phyloP scores from a whole-genome alignment of 768 basidiomycete genomes.

The Pulveroboletus sp. region DNA sequence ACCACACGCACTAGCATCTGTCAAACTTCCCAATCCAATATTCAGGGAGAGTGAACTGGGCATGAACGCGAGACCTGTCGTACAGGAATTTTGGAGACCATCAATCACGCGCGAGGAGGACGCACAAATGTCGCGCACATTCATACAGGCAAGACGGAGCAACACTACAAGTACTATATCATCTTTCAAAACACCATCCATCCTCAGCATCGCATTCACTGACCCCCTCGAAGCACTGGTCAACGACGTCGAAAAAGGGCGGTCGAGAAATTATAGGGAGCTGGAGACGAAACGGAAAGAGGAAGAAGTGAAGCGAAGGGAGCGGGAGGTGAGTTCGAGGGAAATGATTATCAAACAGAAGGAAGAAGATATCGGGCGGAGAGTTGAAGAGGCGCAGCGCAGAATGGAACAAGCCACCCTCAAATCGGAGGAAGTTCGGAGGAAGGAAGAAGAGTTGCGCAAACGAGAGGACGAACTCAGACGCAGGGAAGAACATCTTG shows the following conservation, averaged over 20 bases:
- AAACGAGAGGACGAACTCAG: conserved; percentile 26
- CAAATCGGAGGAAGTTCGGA: conserved; percentile 20
- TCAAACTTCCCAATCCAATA: conserved; percentile 20
- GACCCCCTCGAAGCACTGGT: conserved; percentile 18
- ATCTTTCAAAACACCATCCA: conserved; percentile 39
- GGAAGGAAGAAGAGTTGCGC: conserved; percentile 24
- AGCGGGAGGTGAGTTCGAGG: conserved; percentile 26
- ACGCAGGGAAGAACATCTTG: conserved; percentile 30
- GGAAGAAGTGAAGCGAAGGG: conserved; percentile 18
- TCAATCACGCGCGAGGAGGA: conserved; percentile 44
- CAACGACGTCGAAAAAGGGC: conserved; percentile 23
- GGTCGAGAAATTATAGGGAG: conserved; percentile 23
- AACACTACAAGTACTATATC: conserved; percentile 49
- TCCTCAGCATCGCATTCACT: conserved; percentile 27
- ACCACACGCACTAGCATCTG: conserved; percentile 10
- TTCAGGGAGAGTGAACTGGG: conserved; percentile 31
- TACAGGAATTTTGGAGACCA: conserved; percentile 32
- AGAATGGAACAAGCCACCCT: conserved; percentile 23
- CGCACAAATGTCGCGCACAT: conserved; percentile 36
- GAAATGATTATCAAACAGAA: conserved; percentile 24
- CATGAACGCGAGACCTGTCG: conserved; percentile 30
- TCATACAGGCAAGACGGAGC: conserved; percentile 36
- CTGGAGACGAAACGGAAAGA: conserved; percentile 18
- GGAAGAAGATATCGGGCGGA: conserved; percentile 28
- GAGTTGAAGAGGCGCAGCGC: conserved; percentile 25